Evolutionary conservation across 2,329 filamentous ascomycete species (phyloP), one percentile per base, ranked within the genome.

Genomic region (Epichloe hybrida): DNA sequence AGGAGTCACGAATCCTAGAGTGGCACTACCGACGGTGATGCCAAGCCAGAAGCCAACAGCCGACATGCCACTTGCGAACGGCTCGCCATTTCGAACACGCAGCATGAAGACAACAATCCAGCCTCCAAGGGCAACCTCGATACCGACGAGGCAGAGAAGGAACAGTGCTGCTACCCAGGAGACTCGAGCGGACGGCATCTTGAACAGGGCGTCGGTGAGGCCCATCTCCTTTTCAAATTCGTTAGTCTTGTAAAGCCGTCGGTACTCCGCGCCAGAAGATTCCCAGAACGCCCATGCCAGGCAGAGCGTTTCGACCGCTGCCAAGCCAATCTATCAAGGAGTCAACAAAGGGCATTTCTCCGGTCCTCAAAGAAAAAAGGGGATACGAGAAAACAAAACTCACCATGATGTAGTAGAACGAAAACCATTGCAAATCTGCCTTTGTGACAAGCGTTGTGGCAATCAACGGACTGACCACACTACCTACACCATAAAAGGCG

Each of bases 81-180:
- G 66, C 2, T 68, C 73, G 1, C 80, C 84, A 5, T 81, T 67
- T 13, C 86, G 76, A 11, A 87, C 80, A 12, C 77, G 75, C 6
- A 87, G 78, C 84, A 90, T 89, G 63, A 90, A 89, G 0, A 81
- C 82, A 40, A 88, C 82, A 37, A 90, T 81, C 86, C 86, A 91
- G 3, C 86, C 86, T 21, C 84, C 84, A 1, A 88, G 72, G 0
- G 80, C 81, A 46, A 85, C 68, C 69, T 35, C 44, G 1, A 81
- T 72, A 7, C 88, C 87, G 0, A 90, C 83, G 59, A 91, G 91
- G 35, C 79, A 77, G 11, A 93, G 75, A 21, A 91, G 70, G 64
- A 91, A 93, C 1, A 83, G 54, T 0, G 86, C 74, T 55, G 77
- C 79, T n/a, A 86, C 69, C 83, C 84, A 88, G 1, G 83, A 81